A percentile compares a stretch with the other conserved stretches of the same genome.
These are phyloP conservation scores for Candida krabiensis DNA, from an alignment of 805 yeast species.

Conservation along the genomic window DNA sequence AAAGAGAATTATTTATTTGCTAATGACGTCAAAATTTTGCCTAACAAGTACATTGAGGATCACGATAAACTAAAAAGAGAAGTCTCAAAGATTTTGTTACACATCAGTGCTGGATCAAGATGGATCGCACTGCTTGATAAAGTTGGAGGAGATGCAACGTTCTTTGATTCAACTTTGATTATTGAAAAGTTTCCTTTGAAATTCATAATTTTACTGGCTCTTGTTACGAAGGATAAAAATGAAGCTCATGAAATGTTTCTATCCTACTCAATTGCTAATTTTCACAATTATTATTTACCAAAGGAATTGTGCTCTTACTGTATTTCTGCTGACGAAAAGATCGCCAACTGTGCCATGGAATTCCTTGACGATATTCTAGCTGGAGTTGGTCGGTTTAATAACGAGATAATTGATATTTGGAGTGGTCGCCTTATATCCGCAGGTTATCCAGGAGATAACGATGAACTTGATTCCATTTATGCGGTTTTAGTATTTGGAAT, in stretches of 20 bases:
- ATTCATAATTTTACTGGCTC: conserved; percentile 8
- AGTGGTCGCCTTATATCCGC: conserved; percentile 1
- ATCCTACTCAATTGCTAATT: conserved; percentile 16
- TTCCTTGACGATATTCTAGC: conserved; percentile 15
- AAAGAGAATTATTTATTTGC: conserved; percentile 8
- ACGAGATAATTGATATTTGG: conserved; percentile 10
- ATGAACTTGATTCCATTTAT: conserved; percentile 13
- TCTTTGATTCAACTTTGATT: conserved; percentile 7
- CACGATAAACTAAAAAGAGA: background rate
- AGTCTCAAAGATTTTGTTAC: conserved; percentile 1
- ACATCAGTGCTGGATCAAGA: background rate
- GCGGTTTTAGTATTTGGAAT: conserved; percentile 14
- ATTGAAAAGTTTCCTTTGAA: conserved; percentile 8
- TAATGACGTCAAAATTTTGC: conserved; percentile 7
- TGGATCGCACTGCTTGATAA: conserved; percentile 12
- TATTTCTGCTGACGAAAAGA: conserved; percentile 4
- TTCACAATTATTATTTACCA: conserved; percentile 5
- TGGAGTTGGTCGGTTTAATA: conserved; percentile 13
- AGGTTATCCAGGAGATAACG: conserved; percentile 5
- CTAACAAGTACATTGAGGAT: conserved; percentile 7
- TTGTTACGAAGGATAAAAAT: conserved; percentile 2
- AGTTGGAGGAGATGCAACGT: conserved; percentile 3
- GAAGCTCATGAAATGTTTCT: conserved; percentile 11
- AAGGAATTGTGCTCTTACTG: conserved; percentile 13
- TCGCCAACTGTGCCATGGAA: conserved; percentile 9